Percentiles rank a stretch among this genome's conserved stretches.
Conservation (phyloP, 495 filamentous ascomycete genomes). For the Achaetomiella virescens region DNA sequence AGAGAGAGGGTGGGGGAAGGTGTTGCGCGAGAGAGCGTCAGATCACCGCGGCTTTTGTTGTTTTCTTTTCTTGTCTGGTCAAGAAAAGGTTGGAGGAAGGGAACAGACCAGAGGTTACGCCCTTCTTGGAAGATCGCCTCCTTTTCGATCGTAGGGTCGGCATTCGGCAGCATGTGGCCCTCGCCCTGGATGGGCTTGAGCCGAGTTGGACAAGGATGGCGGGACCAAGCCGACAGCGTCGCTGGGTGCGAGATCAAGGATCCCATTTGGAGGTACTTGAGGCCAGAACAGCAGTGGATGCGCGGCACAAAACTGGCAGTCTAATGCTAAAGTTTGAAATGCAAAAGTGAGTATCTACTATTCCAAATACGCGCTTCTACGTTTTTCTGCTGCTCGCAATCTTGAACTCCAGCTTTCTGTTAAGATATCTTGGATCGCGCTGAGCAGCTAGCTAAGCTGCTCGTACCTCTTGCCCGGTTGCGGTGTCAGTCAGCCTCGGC, state of each 20-base stretch:
- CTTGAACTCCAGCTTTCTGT: neutral
- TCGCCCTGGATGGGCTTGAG: constrained; percentile 6
- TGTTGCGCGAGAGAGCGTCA: neutral
- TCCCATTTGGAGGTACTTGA: neutral
- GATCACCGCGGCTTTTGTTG: neutral
- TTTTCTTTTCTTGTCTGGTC: neutral
- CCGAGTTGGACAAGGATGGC: constrained; percentile 21
- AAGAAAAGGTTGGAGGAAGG: neutral
- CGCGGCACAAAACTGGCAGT: no score
- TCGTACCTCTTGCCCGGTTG: neutral
- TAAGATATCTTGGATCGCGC: neutral
- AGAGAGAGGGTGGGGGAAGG: neutral
- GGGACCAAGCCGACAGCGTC: constrained; percentile 8
- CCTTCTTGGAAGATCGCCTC: constrained; percentile 10
- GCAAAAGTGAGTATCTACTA: neutral
- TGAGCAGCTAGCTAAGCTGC: neutral
- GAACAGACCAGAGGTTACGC: constrained; percentile 6
- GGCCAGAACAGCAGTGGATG: neutral
- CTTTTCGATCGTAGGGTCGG: constrained; percentile 23
- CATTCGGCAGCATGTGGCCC: constrained; percentile 26
- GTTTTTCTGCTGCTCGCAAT: no score
- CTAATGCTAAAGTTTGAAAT: no score
- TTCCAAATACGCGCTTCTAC: no score
- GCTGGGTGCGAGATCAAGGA: neutral
- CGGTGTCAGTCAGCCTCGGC: constrained; percentile 17